Base-by-base conservation (phyloP, 2,329 filamentous ascomycete species). In the Talaromyces amestolkiae region DNA sequence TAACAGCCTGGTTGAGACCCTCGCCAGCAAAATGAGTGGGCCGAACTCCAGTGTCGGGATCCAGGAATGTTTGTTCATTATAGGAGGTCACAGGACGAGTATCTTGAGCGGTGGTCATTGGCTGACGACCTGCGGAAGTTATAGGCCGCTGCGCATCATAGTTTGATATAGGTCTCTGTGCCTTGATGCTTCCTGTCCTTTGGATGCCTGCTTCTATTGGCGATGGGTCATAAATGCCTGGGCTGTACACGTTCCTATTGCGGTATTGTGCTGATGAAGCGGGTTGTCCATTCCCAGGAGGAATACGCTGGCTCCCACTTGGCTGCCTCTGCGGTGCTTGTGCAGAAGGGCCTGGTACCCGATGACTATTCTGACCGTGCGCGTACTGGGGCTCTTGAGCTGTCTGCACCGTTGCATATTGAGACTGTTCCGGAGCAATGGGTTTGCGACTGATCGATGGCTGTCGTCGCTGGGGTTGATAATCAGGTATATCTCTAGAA, bases 321-420 rank as follows among this genome's bases (percentile, higher is more conserved):
- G 51, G 35, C 2, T 43, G 59, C 24, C 51, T 39, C 35, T 63
- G 59, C 5, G 27, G 41, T 17, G 22, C 31, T 51, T 54, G 64
- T 17, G 33, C 33, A 63, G 69, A 69, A 17, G 74, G 68, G 22
- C 66, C 71, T 58, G 37, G 61, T 71, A 35, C 67, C 67, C 66
- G 71, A 24, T 65, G 59, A 45, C 37, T 35, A n/a, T 54, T 58
- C 45, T 69, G 66, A 45, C 66, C 68, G 17, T 66, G 68, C 6
- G 69, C 58, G 64, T 70, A 71, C n/a, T 70, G 72, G 9, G 70
- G 66, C 24, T 72, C 65, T 5, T 71, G 69, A 11, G 68, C 59
- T 9, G 63, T 61, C 2, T 68, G 69, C 17, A 69, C 64, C 13
- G 61, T 63, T 22, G 70, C 56, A 24, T 72, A 70, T 43, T 72